These are phyloP conservation scores for Rhodomyrtus psidioides DNA, from an alignment of 441 rosid genomes.

Conservation along the genomic window DNA sequence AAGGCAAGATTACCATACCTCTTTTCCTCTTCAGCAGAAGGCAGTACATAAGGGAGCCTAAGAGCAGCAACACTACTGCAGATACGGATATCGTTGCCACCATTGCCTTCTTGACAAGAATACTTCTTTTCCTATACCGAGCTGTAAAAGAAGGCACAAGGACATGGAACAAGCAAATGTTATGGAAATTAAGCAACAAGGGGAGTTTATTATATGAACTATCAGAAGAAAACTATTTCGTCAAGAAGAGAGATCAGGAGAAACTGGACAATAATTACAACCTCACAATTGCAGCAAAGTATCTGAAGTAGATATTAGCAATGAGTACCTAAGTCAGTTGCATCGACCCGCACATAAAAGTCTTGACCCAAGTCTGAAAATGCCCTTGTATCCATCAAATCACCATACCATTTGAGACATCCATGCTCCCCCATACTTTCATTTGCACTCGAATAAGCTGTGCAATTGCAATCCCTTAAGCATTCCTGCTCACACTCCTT, in stretches of 20 bases:
- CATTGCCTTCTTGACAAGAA: constrained; percentile 17
- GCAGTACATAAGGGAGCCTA: neutral
- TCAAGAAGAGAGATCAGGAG: neutral
- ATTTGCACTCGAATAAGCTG: constrained; percentile 46
- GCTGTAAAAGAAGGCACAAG: neutral
- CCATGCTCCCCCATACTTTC: constrained; percentile 24
- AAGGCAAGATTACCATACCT: neutral
- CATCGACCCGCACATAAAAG: constrained; percentile 36
- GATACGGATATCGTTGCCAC: neutral
- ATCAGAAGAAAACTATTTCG: neutral
- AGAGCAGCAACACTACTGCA: neutral
- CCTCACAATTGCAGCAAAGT: neutral
- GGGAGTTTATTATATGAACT: neutral
- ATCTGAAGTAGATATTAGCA: neutral
- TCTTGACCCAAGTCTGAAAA: constrained; percentile 28
- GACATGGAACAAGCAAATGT: neutral
- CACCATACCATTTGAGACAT: constrained; percentile 52
- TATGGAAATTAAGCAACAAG: neutral
- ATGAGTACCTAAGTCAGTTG: neutral
- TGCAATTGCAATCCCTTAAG: constrained; percentile 50
- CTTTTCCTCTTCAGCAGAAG: constrained; percentile 9
- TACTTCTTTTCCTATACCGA: neutral
- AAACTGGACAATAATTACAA: neutral
- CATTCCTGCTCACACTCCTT: constrained; percentile 41
- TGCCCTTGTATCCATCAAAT: constrained; percentile 40